Evolutionary conservation across 441 rosid genomes (phyloP).

Genomic region (Eutrema salsugineum): DNA sequence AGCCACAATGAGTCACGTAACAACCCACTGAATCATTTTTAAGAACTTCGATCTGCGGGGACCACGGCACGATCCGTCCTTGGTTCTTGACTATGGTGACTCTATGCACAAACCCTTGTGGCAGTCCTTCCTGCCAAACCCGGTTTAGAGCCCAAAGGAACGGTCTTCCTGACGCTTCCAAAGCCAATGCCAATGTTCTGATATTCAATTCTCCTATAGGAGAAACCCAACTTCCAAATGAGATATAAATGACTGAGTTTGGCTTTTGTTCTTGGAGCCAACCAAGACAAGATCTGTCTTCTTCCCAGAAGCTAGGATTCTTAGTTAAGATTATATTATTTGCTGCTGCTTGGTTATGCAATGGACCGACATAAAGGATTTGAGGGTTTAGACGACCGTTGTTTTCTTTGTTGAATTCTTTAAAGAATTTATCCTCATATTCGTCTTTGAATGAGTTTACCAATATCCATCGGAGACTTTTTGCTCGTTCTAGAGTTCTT

Average conservation of each 20-base stretch:
- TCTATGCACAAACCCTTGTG: conserved; percentile 41
- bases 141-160: conserved; percentile 60
- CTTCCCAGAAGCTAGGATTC: conserved; percentile 63
- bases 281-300: conserved; percentile 57
- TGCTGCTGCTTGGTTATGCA: conserved; percentile 22
- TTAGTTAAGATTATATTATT: conserved; percentile 2
- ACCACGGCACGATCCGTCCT: conserved; percentile 70
- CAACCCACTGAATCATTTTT: conserved; percentile 48
- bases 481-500: conserved; percentile 51
- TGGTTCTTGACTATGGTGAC: conserved; percentile 27
- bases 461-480: conserved; percentile 49
- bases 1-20: conserved; percentile 72
- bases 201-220: conserved; percentile 62
- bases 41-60: conserved; percentile 59
- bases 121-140: conserved; percentile 56
- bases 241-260: conserved; percentile 57
- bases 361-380: conserved; percentile 46
- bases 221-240: conserved; percentile 86
- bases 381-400: conserved; percentile 24
- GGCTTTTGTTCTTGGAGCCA: conserved; percentile 61
- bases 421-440: neutral
- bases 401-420: neutral
- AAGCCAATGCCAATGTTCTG: conserved; percentile 40
- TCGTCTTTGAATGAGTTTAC: conserved; percentile 61
- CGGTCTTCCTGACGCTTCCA: conserved; percentile 45